Base-by-base conservation (phyloP, 2,329 filamentous ascomycete genomes). In the Pyricularia grisea region DNA sequence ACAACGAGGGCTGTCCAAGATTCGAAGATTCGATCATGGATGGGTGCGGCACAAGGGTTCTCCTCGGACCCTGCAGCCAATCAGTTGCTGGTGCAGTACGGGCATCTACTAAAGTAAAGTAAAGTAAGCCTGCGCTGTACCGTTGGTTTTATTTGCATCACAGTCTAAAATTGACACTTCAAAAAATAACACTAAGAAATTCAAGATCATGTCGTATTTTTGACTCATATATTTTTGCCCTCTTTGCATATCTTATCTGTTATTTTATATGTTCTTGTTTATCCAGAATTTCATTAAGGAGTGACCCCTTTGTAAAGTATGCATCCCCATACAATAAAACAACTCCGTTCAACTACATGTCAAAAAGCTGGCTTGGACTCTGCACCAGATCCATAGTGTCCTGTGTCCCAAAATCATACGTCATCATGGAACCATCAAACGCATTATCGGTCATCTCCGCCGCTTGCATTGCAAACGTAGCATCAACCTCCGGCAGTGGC, bases 351-450 rank as follows among this genome's bases (percentile, higher is more conserved):
- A 63, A 30, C 60, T 63, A 28, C 60, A 63, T 63, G 25, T 63
- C 27, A 20, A 68, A 63, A 30, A 68, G 11, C 33, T 65, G 60
- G 27, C 67, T 68, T 11, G 67, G 67, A 23, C 67, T 68, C 3
- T 69, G 70, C 36, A 67, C 67, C 65, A 73, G 67, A 17, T 76
- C 75, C 61, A 61, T 61, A 3, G 4, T 28, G 6, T 14, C 23
- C 60, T 63, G 60, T 7, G 27, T 17, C 60, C 60, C 60, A 12
- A 17, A 63, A 17, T 78, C 76, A 74, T 79, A 75, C n/a, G n/a
- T n/a, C 50, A 76, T 75, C 33, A 74, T 66, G 28, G 64, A n/a
- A 10, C 27, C 64, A 33, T 17, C 64, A 33, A 66, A 17, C 64
- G 5, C 23, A 30, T 7, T 31, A n/a, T 12, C 3, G 30, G 31